A percentile compares a stretch with the other conserved stretches of the same genome.
Evolutionary conservation across 2,329 filamentous ascomycete species (phyloP).

Genomic region (Podosphaera fusca): DNA sequence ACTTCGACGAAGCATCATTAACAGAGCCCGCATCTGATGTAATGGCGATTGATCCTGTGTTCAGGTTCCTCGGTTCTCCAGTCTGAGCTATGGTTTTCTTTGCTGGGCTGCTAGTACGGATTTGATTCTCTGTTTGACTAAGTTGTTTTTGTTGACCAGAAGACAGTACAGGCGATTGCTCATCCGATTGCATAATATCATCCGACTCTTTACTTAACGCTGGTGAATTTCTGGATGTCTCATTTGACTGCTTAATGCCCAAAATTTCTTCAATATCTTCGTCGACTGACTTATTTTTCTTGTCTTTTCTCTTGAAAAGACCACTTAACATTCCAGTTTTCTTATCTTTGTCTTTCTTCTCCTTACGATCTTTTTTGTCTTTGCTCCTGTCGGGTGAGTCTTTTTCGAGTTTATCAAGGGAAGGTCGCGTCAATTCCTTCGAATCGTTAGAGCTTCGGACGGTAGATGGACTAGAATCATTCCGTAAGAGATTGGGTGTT

Average conservation of each 20-base stretch:
- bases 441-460: slow-evolving; percentile 21
- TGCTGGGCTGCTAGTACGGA: slow-evolving; percentile 27
- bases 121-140: slow-evolving; percentile 14
- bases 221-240: slow-evolving; percentile 18
- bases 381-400: slow-evolving; percentile 39
- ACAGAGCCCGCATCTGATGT: too few relatives aligned
- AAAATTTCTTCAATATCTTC: slow-evolving; percentile 22
- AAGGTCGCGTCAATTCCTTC: slow-evolving; percentile 34
- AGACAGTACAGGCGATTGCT: slow-evolving; percentile 9
- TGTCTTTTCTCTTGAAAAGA: slow-evolving; percentile 22
- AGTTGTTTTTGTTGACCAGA: slow-evolving; percentile 27
- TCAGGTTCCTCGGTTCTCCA: slow-evolving; percentile 14
- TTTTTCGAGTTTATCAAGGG: slow-evolving; percentile 58
- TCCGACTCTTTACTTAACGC: slow-evolving; percentile 16
- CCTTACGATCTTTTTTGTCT: slow-evolving; percentile 43
- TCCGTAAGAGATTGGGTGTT: slow-evolving; percentile 74
- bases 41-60: slow-evolving; percentile 2
- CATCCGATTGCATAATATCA: slow-evolving; percentile 9
- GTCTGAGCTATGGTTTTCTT: slow-evolving; percentile 7
- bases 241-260: slow-evolving; percentile 18
- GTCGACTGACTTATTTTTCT: slow-evolving; percentile 28
- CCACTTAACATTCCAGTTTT: slow-evolving; percentile 42
- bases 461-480: slow-evolving; percentile 32
- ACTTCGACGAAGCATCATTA: slow-evolving; percentile 5
- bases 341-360: slow-evolving; percentile 29